Conservation (phyloP, 495 filamentous ascomycete genomes). For the Penicillium alfredii region DNA sequence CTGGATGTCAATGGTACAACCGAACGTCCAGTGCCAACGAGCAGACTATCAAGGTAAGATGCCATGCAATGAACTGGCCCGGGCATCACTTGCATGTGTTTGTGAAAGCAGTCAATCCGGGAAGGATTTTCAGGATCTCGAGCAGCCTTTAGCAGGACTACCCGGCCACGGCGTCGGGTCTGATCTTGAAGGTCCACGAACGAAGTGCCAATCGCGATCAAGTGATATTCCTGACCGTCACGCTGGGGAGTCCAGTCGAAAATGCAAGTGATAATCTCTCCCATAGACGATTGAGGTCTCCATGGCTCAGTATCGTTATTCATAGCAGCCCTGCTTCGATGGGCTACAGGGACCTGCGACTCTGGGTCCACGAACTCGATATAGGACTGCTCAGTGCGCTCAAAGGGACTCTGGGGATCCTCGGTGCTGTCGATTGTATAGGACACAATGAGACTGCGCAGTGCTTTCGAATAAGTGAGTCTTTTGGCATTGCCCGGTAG, state of each 20-base stretch:
- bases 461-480: constrained; percentile 35
- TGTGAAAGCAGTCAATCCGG: constrained; percentile 29
- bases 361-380: constrained; percentile 42
- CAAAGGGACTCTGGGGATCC: constrained; percentile 17
- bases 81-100: constrained; percentile 33
- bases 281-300: constrained; percentile 32
- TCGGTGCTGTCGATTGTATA: constrained; percentile 26
- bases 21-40: constrained; percentile 33
- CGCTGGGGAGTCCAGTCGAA: constrained; percentile 43
- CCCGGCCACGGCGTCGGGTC: constrained; percentile 26
- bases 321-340: neutral
- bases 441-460: constrained; percentile 38
- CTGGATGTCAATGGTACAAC: constrained; percentile 34
- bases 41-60: constrained; percentile 34
- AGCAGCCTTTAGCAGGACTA: constrained; percentile 33
- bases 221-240: constrained; percentile 39
- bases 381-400: constrained; percentile 26
- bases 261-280: constrained; percentile 45
- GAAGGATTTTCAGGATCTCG: constrained; percentile 22
- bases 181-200: constrained; percentile 13
- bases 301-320: constrained; percentile 14
- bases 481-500: constrained; percentile 40
- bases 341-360: constrained; percentile 20
- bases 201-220: constrained; percentile 42
- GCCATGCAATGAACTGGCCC: constrained; percentile 40